Percentiles rank a stretch among this genome's conserved stretches.
These are phyloP conservation scores for Craspedostauros australis DNA, from an alignment of 108 stramenopile genomes.

Conservation along the genomic window DNA sequence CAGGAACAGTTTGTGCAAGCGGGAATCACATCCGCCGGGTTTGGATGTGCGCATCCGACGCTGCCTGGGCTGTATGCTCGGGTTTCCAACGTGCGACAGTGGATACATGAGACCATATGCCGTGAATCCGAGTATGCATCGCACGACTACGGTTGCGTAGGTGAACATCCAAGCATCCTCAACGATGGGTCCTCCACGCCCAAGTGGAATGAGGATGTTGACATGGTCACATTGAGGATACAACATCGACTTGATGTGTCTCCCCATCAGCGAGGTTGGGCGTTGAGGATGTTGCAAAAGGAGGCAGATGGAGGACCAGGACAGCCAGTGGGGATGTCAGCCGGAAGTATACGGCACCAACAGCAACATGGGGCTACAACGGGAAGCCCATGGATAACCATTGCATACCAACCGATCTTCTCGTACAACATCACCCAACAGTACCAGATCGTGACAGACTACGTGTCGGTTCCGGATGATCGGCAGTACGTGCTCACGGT, in stretches of 20 bases:
- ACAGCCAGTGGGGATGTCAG: too few species aligned
- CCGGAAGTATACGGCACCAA: too few species aligned
- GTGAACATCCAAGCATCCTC: conserved; percentile 26
- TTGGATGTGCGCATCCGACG: conserved; percentile 7
- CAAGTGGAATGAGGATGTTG: too few species aligned
- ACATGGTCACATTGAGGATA: too few species aligned
- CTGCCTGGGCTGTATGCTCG: conserved; percentile 38
- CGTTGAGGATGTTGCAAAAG: neutral
- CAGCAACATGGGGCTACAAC: too few species aligned
- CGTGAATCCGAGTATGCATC: conserved; percentile 12
- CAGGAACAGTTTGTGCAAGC: too few species aligned
- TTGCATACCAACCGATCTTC: neutral
- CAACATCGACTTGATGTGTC: too few species aligned
- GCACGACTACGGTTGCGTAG: too few species aligned
- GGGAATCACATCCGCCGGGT: conserved; percentile 9
- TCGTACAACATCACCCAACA: neutral
- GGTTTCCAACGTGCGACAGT: conserved; percentile 25
- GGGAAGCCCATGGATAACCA: neutral
- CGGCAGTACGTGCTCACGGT: neutral
- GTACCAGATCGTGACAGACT: neutral
- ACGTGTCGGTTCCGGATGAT: neutral
- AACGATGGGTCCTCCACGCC: neutral
- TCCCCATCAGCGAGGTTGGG: conserved; percentile 2
- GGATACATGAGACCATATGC: conserved; percentile 42
- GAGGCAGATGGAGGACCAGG: neutral